phyloP scores from a whole-genome alignment of 805 yeast species.

The Hanseniaspora nectarophila region DNA sequence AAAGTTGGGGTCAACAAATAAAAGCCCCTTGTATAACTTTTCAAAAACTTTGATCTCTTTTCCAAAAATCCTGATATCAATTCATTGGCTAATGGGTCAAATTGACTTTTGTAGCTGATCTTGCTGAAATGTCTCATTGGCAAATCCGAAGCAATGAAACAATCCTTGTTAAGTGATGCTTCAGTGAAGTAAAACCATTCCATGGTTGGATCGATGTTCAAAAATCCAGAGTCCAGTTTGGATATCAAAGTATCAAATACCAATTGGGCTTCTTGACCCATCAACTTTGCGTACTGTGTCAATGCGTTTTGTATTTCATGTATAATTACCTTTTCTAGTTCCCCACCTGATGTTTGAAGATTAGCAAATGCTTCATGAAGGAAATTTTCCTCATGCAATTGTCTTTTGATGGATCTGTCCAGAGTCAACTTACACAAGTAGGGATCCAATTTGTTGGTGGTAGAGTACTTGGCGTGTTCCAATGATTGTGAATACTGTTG shows the following conservation, averaged over 20 bases:
- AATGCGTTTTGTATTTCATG: constrained; percentile 76
- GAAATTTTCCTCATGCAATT: constrained; percentile 71
- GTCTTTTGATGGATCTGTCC: constrained; percentile 67
- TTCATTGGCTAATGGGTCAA: constrained; percentile 54
- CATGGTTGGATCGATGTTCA: constrained; percentile 62
- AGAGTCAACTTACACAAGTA: constrained; percentile 57
- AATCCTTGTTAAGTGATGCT: constrained; percentile 18
- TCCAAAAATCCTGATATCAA: constrained; percentile 74
- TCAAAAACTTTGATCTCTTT: constrained; percentile 79
- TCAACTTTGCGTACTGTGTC: constrained; percentile 54
- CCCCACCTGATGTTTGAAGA: constrained; percentile 76
- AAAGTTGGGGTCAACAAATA: constrained; percentile 82
- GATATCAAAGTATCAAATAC: constrained; percentile 57
- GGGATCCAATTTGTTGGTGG: constrained; percentile 58
- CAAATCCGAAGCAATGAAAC: constrained; percentile 60
- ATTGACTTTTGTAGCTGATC: constrained; percentile 53
- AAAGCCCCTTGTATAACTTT: constrained; percentile 83
- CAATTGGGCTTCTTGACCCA: constrained; percentile 62
- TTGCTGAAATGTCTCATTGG: constrained; percentile 53
- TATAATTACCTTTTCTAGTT: constrained; percentile 77
- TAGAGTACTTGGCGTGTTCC: constrained; percentile 44
- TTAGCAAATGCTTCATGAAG: constrained; percentile 81
- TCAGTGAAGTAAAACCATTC: constrained; percentile 56
- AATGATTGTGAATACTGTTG: constrained; percentile 46
- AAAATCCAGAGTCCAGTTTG: constrained; percentile 54